Percentiles rank a stretch among this genome's conserved stretches.
phyloP scores from a whole-genome alignment of 1,284 basidiomycete genomes.

The Dichomitus squalens region DNA sequence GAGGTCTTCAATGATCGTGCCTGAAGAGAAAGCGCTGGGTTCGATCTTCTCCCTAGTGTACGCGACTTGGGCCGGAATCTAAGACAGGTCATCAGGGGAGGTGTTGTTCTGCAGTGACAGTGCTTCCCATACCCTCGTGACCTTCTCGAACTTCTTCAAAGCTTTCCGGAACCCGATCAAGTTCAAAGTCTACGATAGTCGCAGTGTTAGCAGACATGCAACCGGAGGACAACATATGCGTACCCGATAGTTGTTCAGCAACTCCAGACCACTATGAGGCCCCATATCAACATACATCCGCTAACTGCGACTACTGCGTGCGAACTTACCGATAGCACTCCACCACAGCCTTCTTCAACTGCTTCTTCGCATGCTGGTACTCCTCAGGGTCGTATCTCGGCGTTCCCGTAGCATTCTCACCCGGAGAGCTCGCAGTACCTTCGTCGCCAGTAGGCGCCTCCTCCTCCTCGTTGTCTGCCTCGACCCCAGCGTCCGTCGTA shows the following conservation, averaged over 20 bases:
- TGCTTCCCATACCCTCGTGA: constrained; percentile 57
- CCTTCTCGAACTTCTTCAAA: constrained; percentile 93
- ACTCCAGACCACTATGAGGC: constrained; percentile 62
- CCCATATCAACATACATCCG: not conserved
- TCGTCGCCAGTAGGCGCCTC: not conserved
- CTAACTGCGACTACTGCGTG: not conserved
- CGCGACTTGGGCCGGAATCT: constrained; percentile 65
- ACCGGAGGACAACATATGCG: constrained; percentile 28
- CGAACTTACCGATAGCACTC: constrained; percentile 80
- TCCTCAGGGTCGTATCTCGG: constrained; percentile 64
- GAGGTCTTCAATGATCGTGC: constrained; percentile 64
- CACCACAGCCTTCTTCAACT: constrained; percentile 78
- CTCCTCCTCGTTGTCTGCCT: constrained; percentile 1
- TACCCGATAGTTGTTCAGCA: constrained; percentile 86
- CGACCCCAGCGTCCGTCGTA: not conserved
- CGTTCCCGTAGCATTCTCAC: not conserved
- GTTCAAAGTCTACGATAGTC: constrained; percentile 71
- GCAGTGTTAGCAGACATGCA: not conserved
- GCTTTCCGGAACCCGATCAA: constrained; percentile 90
- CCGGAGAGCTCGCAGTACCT: not conserved
- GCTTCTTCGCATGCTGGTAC: constrained; percentile 82
- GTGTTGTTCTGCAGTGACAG: no score
- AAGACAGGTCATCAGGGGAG: no score
- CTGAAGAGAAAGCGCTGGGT: constrained; percentile 60
- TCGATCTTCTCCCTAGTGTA: constrained; percentile 60